Percentiles rank a stretch among this genome's conserved stretches.
These are phyloP conservation scores for Boletellus deceptivus DNA, from an alignment of 1,284 basidiomycete species.

Conservation along the genomic window DNA sequence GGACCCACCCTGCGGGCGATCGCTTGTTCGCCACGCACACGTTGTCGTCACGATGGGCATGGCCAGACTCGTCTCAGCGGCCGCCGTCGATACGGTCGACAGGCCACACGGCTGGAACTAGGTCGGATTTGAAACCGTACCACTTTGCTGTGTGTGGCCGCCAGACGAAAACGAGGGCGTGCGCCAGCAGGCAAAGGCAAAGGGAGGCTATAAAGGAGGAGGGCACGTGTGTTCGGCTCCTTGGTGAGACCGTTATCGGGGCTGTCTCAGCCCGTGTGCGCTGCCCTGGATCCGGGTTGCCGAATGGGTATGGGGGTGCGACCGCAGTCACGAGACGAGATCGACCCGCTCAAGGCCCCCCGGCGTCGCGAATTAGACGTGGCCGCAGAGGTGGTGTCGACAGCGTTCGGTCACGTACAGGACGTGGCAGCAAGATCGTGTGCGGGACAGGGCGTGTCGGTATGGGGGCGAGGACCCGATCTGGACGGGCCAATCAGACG, in stretches of 20 bases:
- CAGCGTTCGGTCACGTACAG: conserved; percentile 11
- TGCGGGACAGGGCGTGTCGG: not conserved
- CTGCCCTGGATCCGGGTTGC: conserved; percentile 12
- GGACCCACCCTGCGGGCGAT: too few relatives aligned
- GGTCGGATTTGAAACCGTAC: conserved; percentile 24
- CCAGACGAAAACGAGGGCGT: too few relatives aligned
- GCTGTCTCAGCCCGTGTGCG: conserved; percentile 6
- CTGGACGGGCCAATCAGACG: conserved; percentile 16
- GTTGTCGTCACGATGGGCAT: not conserved
- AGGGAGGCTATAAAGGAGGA: not conserved
- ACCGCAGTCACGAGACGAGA: conserved; percentile 2
- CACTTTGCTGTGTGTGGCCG: conserved; percentile 14
- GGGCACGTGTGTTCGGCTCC: conserved; percentile 19
- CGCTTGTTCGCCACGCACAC: not conserved
- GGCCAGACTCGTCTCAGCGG: too few relatives aligned
- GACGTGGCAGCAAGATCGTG: conserved; percentile 3
- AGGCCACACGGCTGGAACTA: too few relatives aligned
- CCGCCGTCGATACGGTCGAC: too few relatives aligned
- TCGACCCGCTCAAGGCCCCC: conserved; percentile 12
- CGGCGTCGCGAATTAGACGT: conserved; percentile 11
- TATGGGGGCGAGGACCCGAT: conserved; percentile 7
- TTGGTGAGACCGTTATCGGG: conserved; percentile 8
- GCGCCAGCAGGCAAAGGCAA: not conserved
- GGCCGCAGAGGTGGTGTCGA: too few relatives aligned
- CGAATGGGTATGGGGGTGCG: conserved; percentile 16